A percentile compares a stretch with the other conserved stretches of the same genome.
Conservation (phyloP, 2,329 filamentous ascomycete genomes). For the Hypocreales sp. region DNA sequence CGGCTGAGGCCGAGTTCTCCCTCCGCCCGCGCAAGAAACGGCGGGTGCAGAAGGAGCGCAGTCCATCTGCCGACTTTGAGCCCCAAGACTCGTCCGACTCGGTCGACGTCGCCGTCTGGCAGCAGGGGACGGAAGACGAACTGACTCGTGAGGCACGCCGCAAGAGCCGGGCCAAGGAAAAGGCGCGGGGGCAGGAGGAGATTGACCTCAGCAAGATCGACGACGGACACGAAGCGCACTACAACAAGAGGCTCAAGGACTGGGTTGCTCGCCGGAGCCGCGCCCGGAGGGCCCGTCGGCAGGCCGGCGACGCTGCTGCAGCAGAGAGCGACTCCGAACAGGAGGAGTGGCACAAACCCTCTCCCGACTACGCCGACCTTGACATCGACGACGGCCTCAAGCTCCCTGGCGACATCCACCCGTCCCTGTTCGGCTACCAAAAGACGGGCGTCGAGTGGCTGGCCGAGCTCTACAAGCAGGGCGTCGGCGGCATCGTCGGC, state of each 20-base stretch:
- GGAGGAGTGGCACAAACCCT: constrained; percentile 70
- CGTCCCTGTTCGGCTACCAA: constrained; percentile 88
- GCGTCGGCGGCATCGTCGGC: constrained; percentile 85
- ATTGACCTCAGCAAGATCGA: constrained; percentile 50
- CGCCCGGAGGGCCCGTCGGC: constrained; percentile 22
- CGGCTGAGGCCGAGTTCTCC: constrained; percentile 37
- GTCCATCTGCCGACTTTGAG: constrained; percentile 32
- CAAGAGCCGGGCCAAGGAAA: constrained; percentile 26
- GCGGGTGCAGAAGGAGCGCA: constrained; percentile 19
- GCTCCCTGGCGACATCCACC: constrained; percentile 84
- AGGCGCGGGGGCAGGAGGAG: constrained; percentile 18
- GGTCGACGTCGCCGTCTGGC: constrained; percentile 18
- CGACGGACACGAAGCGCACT: constrained; percentile 76
- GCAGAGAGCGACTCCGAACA: constrained; percentile 27
- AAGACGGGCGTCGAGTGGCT: constrained; percentile 96
- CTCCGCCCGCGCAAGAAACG: constrained; percentile 43
- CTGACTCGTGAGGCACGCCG: constrained; percentile 20
- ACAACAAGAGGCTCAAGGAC: constrained; percentile 55
- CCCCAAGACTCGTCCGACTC: constrained; percentile 18
- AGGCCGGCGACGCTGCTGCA: constrained; percentile 16
- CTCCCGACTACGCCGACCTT: constrained; percentile 67
- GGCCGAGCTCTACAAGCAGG: constrained; percentile 77
- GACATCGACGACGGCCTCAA: constrained; percentile 59
- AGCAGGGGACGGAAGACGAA: constrained; percentile 23
- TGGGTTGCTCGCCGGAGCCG: constrained; percentile 48